Evolutionary conservation across 2,329 filamentous ascomycete genomes (phyloP), one percentile per base, ranked within the genome.

Genomic region (Hymenoscyphus linearis): DNA sequence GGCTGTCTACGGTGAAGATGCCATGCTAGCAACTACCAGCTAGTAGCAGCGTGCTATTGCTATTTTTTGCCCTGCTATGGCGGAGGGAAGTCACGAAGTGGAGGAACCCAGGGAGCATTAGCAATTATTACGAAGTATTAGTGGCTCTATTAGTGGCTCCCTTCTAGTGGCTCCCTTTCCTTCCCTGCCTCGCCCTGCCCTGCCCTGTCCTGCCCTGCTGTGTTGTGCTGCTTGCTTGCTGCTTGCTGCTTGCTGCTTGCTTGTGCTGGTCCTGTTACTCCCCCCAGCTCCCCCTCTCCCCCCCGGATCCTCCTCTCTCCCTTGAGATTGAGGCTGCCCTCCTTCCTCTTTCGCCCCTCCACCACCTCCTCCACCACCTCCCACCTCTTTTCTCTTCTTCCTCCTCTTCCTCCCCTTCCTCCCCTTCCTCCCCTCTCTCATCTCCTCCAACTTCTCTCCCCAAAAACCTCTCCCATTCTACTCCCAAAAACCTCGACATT

Each of bases 261-360:
- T 31, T 4, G 4, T 31, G 27, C 27, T 31, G 27, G 4, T 5
- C 4, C 27, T 31, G 27, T n/a, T n/a, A n/a, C n/a, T 7, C 9
- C 27, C 27, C 27, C 27, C 27, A 7, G 27, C 9, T 31, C 4
- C 16, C 18, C n/a, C 16, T 50, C 35, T 13, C 27, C 9, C 27
- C 27, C 27, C 27, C 27, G 27, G 27, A 5, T 31, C 4, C 16
- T 35, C n/a, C 16, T 50, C 35, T 13, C 26, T 9, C 13, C 26
- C 18, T 44, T 40, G 55, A 40, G 25, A 16, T 47, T 59, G 59
- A 64, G 61, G 60, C 63, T 64, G 57, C 56, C 40, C 22, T 22
- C n/a, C 31, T 35, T 54, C 47, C 50, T 58, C 22, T 52, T 55
- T 55, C 62, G 16, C 55, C 18, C 16, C 40, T 37, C 22, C 6